phyloP scores from a whole-genome alignment of 192 early-diverging fungal species.

The Oehlia diaphana region DNA sequence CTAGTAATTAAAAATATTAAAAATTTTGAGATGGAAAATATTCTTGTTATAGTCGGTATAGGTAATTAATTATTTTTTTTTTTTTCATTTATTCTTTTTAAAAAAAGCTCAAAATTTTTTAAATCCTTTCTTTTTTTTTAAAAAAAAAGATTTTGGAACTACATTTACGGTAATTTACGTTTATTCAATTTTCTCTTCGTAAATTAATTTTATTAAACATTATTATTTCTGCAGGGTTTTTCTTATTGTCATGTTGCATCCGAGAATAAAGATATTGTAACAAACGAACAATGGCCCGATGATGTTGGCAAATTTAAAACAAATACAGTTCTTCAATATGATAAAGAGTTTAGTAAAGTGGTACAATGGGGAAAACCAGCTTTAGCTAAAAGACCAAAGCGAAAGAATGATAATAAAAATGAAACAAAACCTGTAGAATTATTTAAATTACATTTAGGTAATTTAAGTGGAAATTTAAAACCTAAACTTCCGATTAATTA shows the following conservation, averaged over 20 bases:
- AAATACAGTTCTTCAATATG: slow-evolving; percentile 22
- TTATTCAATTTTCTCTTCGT: neutral
- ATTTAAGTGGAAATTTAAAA: slow-evolving; percentile 10
- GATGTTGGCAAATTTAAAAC: slow-evolving; percentile 3
- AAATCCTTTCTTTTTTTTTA: too few species aligned
- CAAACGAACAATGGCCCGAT: slow-evolving; percentile 18
- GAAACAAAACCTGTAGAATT: neutral
- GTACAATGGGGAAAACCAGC: slow-evolving; percentile 4
- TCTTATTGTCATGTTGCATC: neutral
- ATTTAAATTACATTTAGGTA: slow-evolving; percentile 23
- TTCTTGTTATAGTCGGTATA: too few species aligned
- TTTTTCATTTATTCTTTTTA: too few species aligned
- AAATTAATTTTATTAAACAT: neutral
- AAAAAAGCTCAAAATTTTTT: too few species aligned
- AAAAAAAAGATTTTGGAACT: slow-evolving; percentile 24
- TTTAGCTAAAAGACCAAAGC: neutral
- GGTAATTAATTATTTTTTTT: too few species aligned
- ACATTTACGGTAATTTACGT: slow-evolving; percentile 4
- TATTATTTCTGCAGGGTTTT: neutral
- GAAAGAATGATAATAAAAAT: neutral
- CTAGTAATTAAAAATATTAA: too few species aligned
- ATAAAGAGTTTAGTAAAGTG: neutral
- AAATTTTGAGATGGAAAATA: too few species aligned
- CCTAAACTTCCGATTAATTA: neutral
- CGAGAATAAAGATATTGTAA: neutral